Evolutionary conservation across 768 basidiomycete genomes (phyloP).

Genomic region (Lentinula edodes): DNA sequence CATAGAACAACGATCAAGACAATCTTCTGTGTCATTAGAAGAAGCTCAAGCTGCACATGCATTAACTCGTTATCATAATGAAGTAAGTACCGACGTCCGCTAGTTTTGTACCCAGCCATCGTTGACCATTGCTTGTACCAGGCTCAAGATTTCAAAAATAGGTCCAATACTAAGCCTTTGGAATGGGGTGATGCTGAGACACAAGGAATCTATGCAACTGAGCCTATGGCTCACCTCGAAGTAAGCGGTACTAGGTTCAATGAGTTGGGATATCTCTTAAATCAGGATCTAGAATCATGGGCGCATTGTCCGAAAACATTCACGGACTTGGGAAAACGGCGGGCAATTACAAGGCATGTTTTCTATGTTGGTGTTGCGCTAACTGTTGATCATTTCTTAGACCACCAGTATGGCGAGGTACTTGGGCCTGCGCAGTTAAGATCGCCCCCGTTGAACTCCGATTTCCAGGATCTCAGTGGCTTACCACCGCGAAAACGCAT

Average conservation of each 20-base stretch:
- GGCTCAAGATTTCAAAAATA: conserved; percentile 33
- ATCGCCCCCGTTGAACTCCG: conserved; percentile 11
- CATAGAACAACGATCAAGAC: conserved; percentile 40
- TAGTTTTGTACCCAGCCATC: conserved; percentile 6
- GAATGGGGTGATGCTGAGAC: conserved; percentile 43
- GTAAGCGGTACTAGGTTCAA: conserved; percentile 19
- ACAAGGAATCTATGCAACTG: conserved; percentile 37
- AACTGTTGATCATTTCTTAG: conserved; percentile 14
- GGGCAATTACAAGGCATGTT: conserved; percentile 37
- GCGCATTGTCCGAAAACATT: conserved; percentile 45
- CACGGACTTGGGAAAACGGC: conserved; percentile 57
- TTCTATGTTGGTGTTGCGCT: not conserved
- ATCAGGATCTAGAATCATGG: not conserved
- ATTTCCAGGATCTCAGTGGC: conserved; percentile 43
- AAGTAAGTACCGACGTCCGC: conserved; percentile 20
- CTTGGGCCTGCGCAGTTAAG: conserved; percentile 7
- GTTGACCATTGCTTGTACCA: not conserved
- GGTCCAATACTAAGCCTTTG: conserved; percentile 35
- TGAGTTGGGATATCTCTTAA: not conserved
- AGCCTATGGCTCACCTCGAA: conserved; percentile 38
- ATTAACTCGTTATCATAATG: conserved; percentile 33
- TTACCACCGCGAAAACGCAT: conserved; percentile 59
- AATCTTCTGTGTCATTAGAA: conserved; percentile 47
- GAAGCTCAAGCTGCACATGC: conserved; percentile 36
- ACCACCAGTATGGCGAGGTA: conserved; percentile 43